phyloP scores from a whole-genome alignment of 805 yeast genomes.

The Jamesozyma lodderae region DNA sequence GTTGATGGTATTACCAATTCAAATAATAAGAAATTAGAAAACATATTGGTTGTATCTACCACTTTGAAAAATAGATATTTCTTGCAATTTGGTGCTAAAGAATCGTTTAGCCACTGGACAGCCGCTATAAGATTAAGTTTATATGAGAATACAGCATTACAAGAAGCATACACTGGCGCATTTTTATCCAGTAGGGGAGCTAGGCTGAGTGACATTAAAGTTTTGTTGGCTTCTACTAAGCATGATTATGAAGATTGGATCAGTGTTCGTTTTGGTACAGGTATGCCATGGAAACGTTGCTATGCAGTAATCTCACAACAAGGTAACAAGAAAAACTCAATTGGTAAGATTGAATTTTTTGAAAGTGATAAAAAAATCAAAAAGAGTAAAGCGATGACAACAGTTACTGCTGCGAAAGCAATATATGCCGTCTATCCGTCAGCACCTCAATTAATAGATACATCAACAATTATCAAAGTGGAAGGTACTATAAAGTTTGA shows the following conservation, averaged over 20 bases:
- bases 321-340: conserved; percentile 33
- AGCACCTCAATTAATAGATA: conserved; percentile 69
- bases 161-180: conserved; percentile 96
- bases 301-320: conserved; percentile 82
- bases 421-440: conserved; percentile 92
- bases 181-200: conserved; percentile 86
- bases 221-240: conserved; percentile 76
- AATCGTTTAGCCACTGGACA: conserved; percentile 66
- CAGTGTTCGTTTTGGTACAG: conserved; percentile 87
- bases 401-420: conserved; percentile 56
- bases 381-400: conserved; percentile 70
- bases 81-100: conserved; percentile 62
- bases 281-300: conserved; percentile 96
- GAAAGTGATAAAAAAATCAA: conserved; percentile 69
- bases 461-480: conserved; percentile 77
- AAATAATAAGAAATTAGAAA: conserved; percentile 42
- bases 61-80: conserved; percentile 83
- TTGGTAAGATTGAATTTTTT: conserved; percentile 70
- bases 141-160: conserved; percentile 74
- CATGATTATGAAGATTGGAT: conserved; percentile 91
- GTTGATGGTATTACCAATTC: conserved; percentile 56
- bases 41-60: conserved; percentile 83
- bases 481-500: conserved; percentile 71
- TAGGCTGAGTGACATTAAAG: conserved; percentile 73
- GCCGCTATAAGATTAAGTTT: conserved; percentile 72